phyloP scores from a whole-genome alignment of 2,329 filamentous ascomycete species.

The Didymella pomorum region DNA sequence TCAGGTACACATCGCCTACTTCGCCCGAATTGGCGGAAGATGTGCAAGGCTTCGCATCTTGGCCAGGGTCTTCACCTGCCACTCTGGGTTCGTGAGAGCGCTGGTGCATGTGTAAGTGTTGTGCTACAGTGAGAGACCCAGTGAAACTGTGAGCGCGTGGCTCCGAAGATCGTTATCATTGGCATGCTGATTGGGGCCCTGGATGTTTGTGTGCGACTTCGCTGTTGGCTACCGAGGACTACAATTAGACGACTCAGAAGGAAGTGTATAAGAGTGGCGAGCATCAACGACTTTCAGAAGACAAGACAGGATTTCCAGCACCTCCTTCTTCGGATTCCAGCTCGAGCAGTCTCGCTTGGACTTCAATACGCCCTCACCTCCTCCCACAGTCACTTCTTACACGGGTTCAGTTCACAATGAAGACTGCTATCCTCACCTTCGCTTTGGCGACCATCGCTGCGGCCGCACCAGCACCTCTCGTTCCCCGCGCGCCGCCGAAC shows the following conservation, averaged over 20 bases:
- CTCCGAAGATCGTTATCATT: constrained; percentile 44
- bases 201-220: constrained; percentile 12
- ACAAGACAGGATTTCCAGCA: constrained; percentile 4
- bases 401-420: constrained; percentile 34
- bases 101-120: constrained; percentile 25
- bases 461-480: constrained; percentile 44
- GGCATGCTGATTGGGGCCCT: constrained; percentile 27
- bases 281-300: constrained; percentile 13
- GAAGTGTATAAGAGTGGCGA: constrained; percentile 30
- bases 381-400: background rate
- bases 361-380: background rate
- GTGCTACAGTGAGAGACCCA: constrained; percentile 24
- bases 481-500: constrained; percentile 61
- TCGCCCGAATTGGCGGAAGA: constrained; percentile 26
- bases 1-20: constrained; percentile 33
- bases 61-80: constrained; percentile 38
- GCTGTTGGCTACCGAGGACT: constrained; percentile 4
- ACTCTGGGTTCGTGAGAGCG: constrained; percentile 31
- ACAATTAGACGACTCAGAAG: background rate
- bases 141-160: constrained; percentile 31
- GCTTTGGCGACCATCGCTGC: constrained; percentile 34
- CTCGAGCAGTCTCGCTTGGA: constrained; percentile 1
- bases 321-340: constrained; percentile 1
- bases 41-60: constrained; percentile 28
- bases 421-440: constrained; percentile 38